Evolutionary conservation across 2,329 filamentous ascomycete species (phyloP).

Genomic region (Pseudogymnoascus sp.): DNA sequence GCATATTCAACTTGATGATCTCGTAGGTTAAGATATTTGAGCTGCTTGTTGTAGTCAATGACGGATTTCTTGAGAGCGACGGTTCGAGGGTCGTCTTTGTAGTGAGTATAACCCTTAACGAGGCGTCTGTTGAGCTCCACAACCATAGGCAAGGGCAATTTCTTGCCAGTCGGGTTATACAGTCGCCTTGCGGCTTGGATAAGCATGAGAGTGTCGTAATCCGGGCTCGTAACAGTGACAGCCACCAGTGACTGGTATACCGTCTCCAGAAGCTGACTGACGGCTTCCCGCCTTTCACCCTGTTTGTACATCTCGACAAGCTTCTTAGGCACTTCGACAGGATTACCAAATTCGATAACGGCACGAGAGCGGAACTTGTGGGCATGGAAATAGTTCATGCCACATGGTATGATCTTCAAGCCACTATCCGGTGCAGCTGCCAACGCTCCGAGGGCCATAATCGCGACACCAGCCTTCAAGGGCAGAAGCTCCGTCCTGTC

Average conservation of each 20-base stretch:
- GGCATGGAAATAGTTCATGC: slow-evolving; percentile 99
- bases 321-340: slow-evolving; percentile 75
- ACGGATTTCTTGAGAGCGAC: slow-evolving; percentile 66
- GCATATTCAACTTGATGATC: slow-evolving; percentile 95
- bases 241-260: slow-evolving; percentile 78
- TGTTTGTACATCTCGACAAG: slow-evolving; percentile 78
- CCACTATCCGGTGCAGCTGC: slow-evolving; percentile 79
- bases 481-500: slow-evolving; percentile 87
- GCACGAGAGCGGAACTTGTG: slow-evolving; percentile 97
- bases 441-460: slow-evolving; percentile 91
- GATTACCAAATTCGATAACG: slow-evolving; percentile 88
- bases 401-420: slow-evolving; percentile 89
- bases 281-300: slow-evolving; percentile 77
- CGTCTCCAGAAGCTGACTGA: slow-evolving; percentile 74
- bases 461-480: slow-evolving; percentile 90
- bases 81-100: slow-evolving; percentile 84
- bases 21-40: slow-evolving; percentile 76
- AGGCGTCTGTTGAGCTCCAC: slow-evolving; percentile 90
- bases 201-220: slow-evolving; percentile 94
- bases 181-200: slow-evolving; percentile 89
- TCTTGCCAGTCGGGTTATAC: slow-evolving; percentile 91
- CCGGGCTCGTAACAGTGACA: slow-evolving; percentile 84
- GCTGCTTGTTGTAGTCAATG: slow-evolving; percentile 75
- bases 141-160: slow-evolving; percentile 82
- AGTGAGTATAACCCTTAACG: slow-evolving; percentile 82